phyloP scores from a whole-genome alignment of 139 green algal genomes.

The Chlorella sp. region DNA sequence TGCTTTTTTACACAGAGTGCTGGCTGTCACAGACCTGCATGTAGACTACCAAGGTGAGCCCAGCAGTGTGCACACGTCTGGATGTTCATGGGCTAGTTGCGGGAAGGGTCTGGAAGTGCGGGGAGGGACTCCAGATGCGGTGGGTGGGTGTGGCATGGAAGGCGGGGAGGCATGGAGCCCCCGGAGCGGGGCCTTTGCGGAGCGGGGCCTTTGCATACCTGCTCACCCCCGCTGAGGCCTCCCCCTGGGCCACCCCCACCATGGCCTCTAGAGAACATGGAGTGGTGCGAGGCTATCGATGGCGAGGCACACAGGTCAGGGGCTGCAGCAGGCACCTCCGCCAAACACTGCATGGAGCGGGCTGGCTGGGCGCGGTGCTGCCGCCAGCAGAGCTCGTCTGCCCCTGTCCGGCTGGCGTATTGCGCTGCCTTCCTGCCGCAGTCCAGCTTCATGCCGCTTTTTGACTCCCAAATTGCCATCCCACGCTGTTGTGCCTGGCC shows the following conservation, averaged over 20 bases:
- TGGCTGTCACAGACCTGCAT: constrained; percentile 42
- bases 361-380: neutral
- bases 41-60: too few relatives aligned
- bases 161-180: too few relatives aligned
- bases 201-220: too few relatives aligned
- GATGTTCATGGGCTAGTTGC: too few relatives aligned
- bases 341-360: neutral
- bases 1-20: neutral
- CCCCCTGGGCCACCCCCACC: too few relatives aligned
- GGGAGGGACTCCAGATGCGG: too few relatives aligned
- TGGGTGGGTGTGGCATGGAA: too few relatives aligned
- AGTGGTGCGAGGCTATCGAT: constrained; percentile 16
- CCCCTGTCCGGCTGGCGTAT: neutral
- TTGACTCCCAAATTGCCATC: neutral
- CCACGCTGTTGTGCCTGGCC: too few relatives aligned
- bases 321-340: neutral
- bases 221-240: too few relatives aligned
- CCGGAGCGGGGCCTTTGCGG: too few relatives aligned
- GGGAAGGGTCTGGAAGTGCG: too few relatives aligned
- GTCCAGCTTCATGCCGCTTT: neutral
- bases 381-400: neutral
- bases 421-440: neutral
- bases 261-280: constrained; percentile 34
- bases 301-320: constrained; percentile 2
- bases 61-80: too few relatives aligned